Base-by-base conservation (phyloP, 768 basidiomycete species). In the Termitomyces sp. region DNA sequence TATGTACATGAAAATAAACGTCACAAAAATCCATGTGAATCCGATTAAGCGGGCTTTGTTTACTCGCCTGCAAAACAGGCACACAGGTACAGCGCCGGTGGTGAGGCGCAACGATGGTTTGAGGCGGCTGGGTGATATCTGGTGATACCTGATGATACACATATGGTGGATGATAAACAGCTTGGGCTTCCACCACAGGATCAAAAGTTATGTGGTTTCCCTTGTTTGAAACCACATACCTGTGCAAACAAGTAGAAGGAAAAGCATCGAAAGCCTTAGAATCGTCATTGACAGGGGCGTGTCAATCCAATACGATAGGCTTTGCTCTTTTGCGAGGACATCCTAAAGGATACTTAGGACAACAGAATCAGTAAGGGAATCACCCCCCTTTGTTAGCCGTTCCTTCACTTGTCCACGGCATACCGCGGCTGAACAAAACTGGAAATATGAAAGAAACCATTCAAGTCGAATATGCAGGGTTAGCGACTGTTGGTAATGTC, bases 31-130 rank as follows among this genome's bases (percentile, higher is more conserved):
- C 21, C 56, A 52, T 63, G 59, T 38, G 58, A 56, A 59, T 44
- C 44, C 31, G 23, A 53, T 53, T 58, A 52, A 37, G 43, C 54
- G 57, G n/a, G 41, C 34, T 40, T 60, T 58, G 44, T 49, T 49
- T 49, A 41, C 52, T 62, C 59, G 62, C 54, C 59, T 63, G 59
- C 57, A 38, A 23, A 41, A 47, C 59, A 63, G 62, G 62, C 60
- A 63, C 58, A 43, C 62, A 62, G 61, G 61, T 56, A 59, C 58
- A 47, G 43, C 49, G 27, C 52, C 61, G 48, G 47, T 47, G 43
- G 47, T 43, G 44, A 31, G 27, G 51, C 51, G 32, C 46, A 49
- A 27, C 46, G 37, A 53, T 53, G n/a, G 47, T 4, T 31, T 53
- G 41, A 54, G 46, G 25, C 27, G 44, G 52, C 51, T 60, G 34